Base-by-base conservation (phyloP, 495 filamentous ascomycete species). In the Echria macrotheca region DNA sequence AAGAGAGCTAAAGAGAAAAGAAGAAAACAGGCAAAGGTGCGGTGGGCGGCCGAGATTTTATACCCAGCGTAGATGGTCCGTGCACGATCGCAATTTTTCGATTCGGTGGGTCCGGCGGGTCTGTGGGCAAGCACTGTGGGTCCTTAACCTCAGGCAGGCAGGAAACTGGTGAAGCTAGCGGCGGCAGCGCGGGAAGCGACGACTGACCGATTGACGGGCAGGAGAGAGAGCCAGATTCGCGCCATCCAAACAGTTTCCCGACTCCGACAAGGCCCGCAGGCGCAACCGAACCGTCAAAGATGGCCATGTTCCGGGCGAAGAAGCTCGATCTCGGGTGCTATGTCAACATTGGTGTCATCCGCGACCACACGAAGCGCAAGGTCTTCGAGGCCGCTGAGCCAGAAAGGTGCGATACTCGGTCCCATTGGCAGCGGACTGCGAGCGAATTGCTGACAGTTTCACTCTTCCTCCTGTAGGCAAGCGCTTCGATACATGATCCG, bases 361-460 rank as follows among this genome's bases (percentile, higher is more conserved):
- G 91, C 53, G 93, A 97, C 61, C 87, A 96, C 72, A 86, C 89
- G 44, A 97, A 96, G 79, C 84, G 91, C 47, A 93, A 93, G 73
- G 89, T 87, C 22, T 95, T 89, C 56, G 89, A 82, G 46, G 76
- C 87, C 55, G 73, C 83, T 56, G 93, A 98, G 69, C 79, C 87
- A 5, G 83, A 95, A 71, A 83, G 90, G 90, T 94, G 6, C 12
- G 28, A 8, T 25, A 15, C 23, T 17, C 42, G 4, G 17, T 14
- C 12, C 17, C 36, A 39, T 14, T 39, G 9, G 36, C 12, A 9
- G 36, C 2, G 8, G 33, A 3, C 17, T 39, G 8, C 10, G 14
- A 18, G n/a, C n/a, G n/a, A 31, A 6, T 6, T 44, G 23, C 42
- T 44, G 7, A 44, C 26, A 14, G 10, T 15, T 23, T 4, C n/a